Base-by-base conservation (phyloP, 108 stramenopile species). In the Discostella pseudostelligera region DNA sequence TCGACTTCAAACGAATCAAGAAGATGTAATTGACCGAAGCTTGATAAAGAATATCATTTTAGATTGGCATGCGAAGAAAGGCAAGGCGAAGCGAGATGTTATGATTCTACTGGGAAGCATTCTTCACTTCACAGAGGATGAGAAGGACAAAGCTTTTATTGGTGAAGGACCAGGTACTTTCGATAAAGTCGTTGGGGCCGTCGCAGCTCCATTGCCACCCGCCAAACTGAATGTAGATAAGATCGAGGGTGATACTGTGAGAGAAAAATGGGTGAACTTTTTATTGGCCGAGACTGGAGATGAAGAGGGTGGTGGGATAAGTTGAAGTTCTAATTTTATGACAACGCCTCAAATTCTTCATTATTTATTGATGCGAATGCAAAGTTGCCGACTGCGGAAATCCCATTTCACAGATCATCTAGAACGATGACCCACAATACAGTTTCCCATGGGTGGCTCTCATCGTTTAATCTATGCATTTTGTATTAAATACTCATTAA, bases 41-140 rank as follows among this genome's bases (percentile, higher is more conserved):
- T 57, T 95, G 14, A 95, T 95, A 73, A 95, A 95, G 62, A 95
- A 92, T 61, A 84, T 95, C 22, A 85, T 95, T 24, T 74, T 95
- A 40, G 93, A 95, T 70, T 95, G 93, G 93, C 83, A 87, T 42
- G 61, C 64, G 4, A 83, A 81, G 76, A 78, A 85, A 54, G 80
- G 78, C 37, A 87, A 87, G 51, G 80, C 65, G 7, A 87, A 87
- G 60, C 72, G 92, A 59, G 83, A 91, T 69, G 89, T 95, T 8
- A 70, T 95, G 72, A 62, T 87, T 64, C 45, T 95, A 39, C 84
- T 95, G 80, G 88, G 90, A 0, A 92, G 86, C 66, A 60, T 95
- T 14, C 75, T 95, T 8, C 86, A 92, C 53, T 95, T 95, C 57
- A 85, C 88, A 0, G 89, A 92, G 47, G 90, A 90, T 57, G 93